Percentiles rank a stretch among this genome's conserved stretches.
Conservation (phyloP, 768 basidiomycete species). For the Collybia sp. region DNA sequence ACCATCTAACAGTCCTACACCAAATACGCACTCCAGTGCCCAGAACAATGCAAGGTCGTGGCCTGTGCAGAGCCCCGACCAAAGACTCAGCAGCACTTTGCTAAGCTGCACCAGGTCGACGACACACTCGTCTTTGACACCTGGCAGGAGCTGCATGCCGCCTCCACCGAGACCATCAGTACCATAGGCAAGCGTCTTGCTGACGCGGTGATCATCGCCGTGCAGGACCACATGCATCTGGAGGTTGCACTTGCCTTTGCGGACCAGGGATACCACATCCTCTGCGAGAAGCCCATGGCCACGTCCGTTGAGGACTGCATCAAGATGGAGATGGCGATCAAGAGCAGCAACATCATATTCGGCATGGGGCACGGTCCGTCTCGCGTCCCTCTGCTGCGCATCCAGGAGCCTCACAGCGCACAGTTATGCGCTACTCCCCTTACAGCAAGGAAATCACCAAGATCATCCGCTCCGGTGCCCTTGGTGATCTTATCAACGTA, state of each 20-base stretch:
- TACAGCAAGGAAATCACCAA: constrained; percentile 70
- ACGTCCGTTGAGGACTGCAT: constrained; percentile 70
- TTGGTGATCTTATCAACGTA: constrained; percentile 78
- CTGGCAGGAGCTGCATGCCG: constrained; percentile 67
- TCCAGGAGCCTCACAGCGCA: not conserved
- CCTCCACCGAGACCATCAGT: constrained; percentile 61
- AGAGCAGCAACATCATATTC: constrained; percentile 68
- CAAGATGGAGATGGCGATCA: constrained; percentile 68
- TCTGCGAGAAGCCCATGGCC: constrained; percentile 94
- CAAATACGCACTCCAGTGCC: constrained; percentile 52
- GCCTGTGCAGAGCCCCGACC: constrained; percentile 83
- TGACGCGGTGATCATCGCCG: constrained; percentile 77
- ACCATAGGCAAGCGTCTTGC: constrained; percentile 68
- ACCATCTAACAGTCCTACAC: constrained; percentile 49
- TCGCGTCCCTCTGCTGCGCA: not conserved
- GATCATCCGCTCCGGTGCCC: constrained; percentile 60
- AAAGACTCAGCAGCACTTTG: constrained; percentile 56
- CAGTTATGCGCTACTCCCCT: constrained; percentile 86
- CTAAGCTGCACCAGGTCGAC: constrained; percentile 54
- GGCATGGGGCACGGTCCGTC: constrained; percentile 83
- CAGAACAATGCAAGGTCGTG: constrained; percentile 68
- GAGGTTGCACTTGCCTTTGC: constrained; percentile 74
- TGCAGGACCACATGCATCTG: constrained; percentile 77
- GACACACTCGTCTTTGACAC: constrained; percentile 63
- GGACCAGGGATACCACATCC: constrained; percentile 78